These are phyloP conservation scores for Dactylonectria estremocensis DNA, from an alignment of 2,329 filamentous ascomycete genomes.

Conservation along the genomic window DNA sequence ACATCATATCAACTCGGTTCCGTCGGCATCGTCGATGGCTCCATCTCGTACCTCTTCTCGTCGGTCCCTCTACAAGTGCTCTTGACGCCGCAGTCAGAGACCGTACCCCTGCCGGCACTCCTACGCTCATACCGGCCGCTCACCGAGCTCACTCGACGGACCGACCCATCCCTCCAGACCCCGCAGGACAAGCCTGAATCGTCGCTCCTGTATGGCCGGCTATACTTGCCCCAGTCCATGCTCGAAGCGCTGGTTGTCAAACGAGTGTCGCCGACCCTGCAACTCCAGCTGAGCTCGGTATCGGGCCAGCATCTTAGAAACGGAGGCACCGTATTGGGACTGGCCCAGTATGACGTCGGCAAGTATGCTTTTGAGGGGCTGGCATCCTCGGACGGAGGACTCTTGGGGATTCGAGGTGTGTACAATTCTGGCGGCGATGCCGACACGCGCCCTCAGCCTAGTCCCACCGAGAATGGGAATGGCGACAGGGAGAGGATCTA, in stretches of 20 bases:
- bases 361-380: constrained; percentile 92
- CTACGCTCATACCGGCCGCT: constrained; percentile 88
- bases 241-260: constrained; percentile 90
- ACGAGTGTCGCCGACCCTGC: constrained; percentile 81
- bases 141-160: constrained; percentile 67
- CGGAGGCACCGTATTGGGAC: constrained; percentile 81
- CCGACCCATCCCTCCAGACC: constrained; percentile 42
- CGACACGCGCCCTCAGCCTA: constrained; percentile 46
- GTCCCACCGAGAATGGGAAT: constrained; percentile 40
- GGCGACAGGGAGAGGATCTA: constrained; percentile 73
- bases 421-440: constrained; percentile 94
- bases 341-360: constrained; percentile 86
- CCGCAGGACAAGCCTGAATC: constrained; percentile 57
- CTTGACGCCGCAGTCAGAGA: constrained; percentile 78
- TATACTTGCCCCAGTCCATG: constrained; percentile 87
- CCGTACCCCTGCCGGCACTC: constrained; percentile 82
- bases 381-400: constrained; percentile 91
- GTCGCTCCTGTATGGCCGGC: constrained; percentile 80
- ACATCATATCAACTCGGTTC: constrained; percentile 94
- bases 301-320: constrained; percentile 80
- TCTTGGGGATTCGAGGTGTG: constrained; percentile 88
- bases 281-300: constrained; percentile 85
- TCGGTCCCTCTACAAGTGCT: constrained; percentile 81
- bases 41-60: constrained; percentile 96
- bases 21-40: constrained; percentile 93